phyloP scores from a whole-genome alignment of 2,329 filamentous ascomycete species.

The Ophiostoma ulmi region DNA sequence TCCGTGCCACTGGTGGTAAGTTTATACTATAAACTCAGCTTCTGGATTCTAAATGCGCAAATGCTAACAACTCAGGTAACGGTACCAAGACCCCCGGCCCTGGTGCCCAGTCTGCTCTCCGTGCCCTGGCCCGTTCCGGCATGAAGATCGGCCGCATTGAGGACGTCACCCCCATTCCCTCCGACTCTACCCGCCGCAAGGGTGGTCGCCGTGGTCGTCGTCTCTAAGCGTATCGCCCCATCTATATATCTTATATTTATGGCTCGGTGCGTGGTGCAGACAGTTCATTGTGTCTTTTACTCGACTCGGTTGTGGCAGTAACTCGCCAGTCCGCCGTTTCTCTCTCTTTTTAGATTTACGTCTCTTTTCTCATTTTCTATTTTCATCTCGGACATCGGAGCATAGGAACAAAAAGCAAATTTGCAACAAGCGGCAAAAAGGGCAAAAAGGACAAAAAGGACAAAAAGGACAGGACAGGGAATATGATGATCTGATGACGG shows the following conservation, averaged over 20 bases:
- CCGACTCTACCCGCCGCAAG: constrained; percentile 99
- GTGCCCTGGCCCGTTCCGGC: constrained; percentile 95
- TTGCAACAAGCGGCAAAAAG: background rate
- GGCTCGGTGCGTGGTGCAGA: background rate
- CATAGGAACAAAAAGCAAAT: constrained; percentile 5
- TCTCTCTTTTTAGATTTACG: background rate
- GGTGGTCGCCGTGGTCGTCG: constrained; percentile 99
- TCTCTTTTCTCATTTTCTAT: constrained; percentile 6
- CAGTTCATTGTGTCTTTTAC: constrained; percentile 2
- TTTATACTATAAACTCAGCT: background rate
- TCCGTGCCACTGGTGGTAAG: constrained; percentile 95
- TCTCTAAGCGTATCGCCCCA: constrained; percentile 60
- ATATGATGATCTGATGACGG: constrained; percentile 6
- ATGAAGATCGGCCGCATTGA: constrained; percentile 99
- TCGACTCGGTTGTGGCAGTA: constrained; percentile 6
- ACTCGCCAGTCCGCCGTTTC: background rate
- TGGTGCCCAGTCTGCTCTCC: constrained; percentile 97
- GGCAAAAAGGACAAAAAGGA: background rate
- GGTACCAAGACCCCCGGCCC: constrained; percentile 99
- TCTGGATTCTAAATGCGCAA: background rate
- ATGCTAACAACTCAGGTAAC: constrained; percentile 59
- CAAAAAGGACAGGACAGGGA: constrained; percentile 9
- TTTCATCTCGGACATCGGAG: constrained; percentile 13
- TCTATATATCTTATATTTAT: background rate
- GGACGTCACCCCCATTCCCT: constrained; percentile 98